These are phyloP conservation scores for Passiflora organensis DNA, from an alignment of 345 rosid genomes.

Conservation along the genomic window DNA sequence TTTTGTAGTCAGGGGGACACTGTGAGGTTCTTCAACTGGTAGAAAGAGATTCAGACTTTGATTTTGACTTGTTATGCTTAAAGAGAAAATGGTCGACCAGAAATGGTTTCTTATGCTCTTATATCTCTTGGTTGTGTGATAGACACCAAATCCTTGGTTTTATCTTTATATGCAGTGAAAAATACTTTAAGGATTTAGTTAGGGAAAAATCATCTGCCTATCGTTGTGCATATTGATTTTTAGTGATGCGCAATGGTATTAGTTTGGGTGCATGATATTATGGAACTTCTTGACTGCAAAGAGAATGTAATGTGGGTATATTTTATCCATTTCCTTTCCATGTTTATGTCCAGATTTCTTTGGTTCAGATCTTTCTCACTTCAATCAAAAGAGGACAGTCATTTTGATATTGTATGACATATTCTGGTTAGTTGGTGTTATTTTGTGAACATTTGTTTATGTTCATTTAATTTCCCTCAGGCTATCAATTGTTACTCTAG, in stretches of 20 bases:
- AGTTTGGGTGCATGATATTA: neutral
- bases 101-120: neutral
- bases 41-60: neutral
- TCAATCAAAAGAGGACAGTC: no score
- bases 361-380: no score
- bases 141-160: neutral
- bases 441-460: no score
- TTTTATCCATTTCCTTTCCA: no score
- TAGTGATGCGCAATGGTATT: neutral
- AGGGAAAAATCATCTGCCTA: neutral
- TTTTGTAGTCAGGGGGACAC: neutral
- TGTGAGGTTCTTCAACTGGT: neutral
- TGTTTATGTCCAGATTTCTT: no score
- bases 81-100: neutral
- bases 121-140: neutral
- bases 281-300: neutral
- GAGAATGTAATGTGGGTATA: neutral
- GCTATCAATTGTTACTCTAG: constrained; percentile 69
- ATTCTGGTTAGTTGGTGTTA: no score
- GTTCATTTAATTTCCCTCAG: constrained; percentile 25
- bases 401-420: no score
- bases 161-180: neutral
- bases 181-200: neutral
- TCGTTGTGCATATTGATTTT: neutral
- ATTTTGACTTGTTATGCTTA: neutral